Conservation (phyloP, 2,329 filamentous ascomycete genomes). For the Dendrostoma leiphaemia region DNA sequence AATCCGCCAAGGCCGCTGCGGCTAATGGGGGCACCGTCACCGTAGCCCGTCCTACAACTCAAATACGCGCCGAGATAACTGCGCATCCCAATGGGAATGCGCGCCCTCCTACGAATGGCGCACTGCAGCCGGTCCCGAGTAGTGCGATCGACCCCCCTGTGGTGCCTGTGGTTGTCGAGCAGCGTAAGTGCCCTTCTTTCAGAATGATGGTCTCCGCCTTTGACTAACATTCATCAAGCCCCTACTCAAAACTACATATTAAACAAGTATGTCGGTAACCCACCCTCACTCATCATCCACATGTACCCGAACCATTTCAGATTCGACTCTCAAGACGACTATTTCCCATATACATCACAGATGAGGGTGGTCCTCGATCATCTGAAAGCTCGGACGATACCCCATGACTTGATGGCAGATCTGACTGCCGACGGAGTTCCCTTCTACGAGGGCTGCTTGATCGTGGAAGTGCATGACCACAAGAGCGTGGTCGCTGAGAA, state of each 20-base stretch:
- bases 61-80: conserved; percentile 53
- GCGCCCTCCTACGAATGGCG: conserved; percentile 13
- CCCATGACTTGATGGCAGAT: conserved; percentile 83
- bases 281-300: conserved; percentile 84
- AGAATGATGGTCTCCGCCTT: neutral
- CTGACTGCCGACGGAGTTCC: conserved; percentile 68
- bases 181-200: conserved; percentile 25
- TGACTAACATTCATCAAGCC: conserved; percentile 9
- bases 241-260: conserved; percentile 37
- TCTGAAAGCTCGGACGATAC: conserved; percentile 71
- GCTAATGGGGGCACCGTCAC: conserved; percentile 45
- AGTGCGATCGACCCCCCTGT: conserved; percentile 6
- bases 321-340: conserved; percentile 91
- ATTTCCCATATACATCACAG: conserved; percentile 87
- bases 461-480: conserved; percentile 91
- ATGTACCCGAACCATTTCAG: conserved; percentile 83
- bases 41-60: conserved; percentile 50
- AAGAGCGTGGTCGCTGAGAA: conserved; percentile 64
- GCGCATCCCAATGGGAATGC: conserved; percentile 10
- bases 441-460: conserved; percentile 94
- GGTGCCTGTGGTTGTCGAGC: conserved; percentile 39
- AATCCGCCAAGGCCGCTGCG: conserved; percentile 43
- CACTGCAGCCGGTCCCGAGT: conserved; percentile 6
- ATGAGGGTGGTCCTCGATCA: conserved; percentile 83
- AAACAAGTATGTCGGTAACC: conserved; percentile 46